Evolutionary conservation across 2,329 filamentous ascomycete genomes (phyloP), one percentile per base, ranked within the genome.

Genomic region (Colletotrichum sp.): DNA sequence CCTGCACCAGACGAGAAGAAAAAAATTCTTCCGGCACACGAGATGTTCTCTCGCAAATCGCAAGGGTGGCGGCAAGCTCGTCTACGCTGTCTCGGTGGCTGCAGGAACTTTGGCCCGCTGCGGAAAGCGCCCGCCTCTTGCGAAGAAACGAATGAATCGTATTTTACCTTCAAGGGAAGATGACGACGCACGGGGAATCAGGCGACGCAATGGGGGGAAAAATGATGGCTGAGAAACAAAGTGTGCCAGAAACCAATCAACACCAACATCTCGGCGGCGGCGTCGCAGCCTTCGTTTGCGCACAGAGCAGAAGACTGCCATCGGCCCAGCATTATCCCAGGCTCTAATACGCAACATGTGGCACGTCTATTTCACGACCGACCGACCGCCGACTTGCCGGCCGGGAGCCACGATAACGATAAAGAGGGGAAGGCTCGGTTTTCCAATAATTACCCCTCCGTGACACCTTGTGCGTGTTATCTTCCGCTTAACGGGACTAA

Each of bases 331-430:
- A 62, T 65, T 36, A 65, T 55, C 60, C 32, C 44, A 71, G 34
- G 52, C 60, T 12, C 18, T 15, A 21, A 18, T 49, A 49, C 63
- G 26, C 39, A 30, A 32, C 36, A 26, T 39, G 60, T 36, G 60
- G 59, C 60, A 66, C 24, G 63, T 49, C 39, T 39, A 52, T 21
- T 30, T 30, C 21, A 12, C 62, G n/a, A 55, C 59, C n/a, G 39
- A 63, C 39, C 36, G 59, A 71, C 67, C 44, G 67, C 71, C 59
- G 59, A 44, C 66, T 57, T 64, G 71, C 64, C 70, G 70, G 70
- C 70, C 70, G 63, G 64, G 26, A 62, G 15, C 13, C 63, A 49
- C 52, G 70, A 72, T 55, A 55, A 68, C 55, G 55, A 69, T 62
- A 60, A 68, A 65, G 64, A 36, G 63, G 70, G 70, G 64, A 60